Percentiles rank a stretch among this genome's conserved stretches.
These are phyloP conservation scores for Colletotrichum costaricense DNA, from an alignment of 2,329 filamentous ascomycete species.

Conservation along the genomic window DNA sequence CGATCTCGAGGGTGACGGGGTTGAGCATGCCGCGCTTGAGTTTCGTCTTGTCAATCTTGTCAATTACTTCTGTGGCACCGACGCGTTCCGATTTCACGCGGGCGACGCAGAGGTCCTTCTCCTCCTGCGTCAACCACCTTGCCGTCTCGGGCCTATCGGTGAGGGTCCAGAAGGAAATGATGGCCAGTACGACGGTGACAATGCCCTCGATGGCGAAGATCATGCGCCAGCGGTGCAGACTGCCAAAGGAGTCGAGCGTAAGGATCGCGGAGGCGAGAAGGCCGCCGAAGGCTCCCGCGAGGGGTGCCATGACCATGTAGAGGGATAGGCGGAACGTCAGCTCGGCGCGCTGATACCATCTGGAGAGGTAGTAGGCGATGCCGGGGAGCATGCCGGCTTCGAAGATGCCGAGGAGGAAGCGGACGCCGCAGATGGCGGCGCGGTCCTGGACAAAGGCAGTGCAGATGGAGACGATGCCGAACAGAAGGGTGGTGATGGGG, in stretches of 20 bases:
- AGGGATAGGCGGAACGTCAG: constrained; percentile 74
- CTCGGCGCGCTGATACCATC: constrained; percentile 79
- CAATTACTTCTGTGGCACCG: constrained; percentile 68
- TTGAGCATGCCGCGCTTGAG: constrained; percentile 71
- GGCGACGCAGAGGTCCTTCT: constrained; percentile 74
- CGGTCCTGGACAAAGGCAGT: constrained; percentile 73
- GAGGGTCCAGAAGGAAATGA: constrained; percentile 72
- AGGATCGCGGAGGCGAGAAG: constrained; percentile 74
- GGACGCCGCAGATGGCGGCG: constrained; percentile 65
- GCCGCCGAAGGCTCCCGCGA: constrained; percentile 79
- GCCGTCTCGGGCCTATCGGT: constrained; percentile 78
- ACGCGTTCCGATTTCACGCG: constrained; percentile 77
- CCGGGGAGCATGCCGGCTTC: constrained; percentile 81
- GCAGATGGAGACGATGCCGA: constrained; percentile 71
- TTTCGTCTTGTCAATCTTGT: constrained; percentile 71
- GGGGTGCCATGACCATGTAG: constrained; percentile 77
- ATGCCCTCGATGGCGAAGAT: constrained; percentile 79
- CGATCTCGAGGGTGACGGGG: constrained; percentile 67
- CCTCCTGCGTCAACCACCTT: constrained; percentile 71
- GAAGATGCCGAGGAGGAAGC: constrained; percentile 76
- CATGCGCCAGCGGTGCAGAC: constrained; percentile 71
- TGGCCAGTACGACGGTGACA: constrained; percentile 54
- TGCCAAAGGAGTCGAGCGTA: constrained; percentile 67
- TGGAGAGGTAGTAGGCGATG: constrained; percentile 78
- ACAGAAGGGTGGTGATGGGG: constrained; percentile 69